A percentile compares a stretch with the other conserved stretches of the same genome.
These are phyloP conservation scores for Drosera spatulata DNA, from an alignment of 179 eudicot genomes.

Conservation along the genomic window DNA sequence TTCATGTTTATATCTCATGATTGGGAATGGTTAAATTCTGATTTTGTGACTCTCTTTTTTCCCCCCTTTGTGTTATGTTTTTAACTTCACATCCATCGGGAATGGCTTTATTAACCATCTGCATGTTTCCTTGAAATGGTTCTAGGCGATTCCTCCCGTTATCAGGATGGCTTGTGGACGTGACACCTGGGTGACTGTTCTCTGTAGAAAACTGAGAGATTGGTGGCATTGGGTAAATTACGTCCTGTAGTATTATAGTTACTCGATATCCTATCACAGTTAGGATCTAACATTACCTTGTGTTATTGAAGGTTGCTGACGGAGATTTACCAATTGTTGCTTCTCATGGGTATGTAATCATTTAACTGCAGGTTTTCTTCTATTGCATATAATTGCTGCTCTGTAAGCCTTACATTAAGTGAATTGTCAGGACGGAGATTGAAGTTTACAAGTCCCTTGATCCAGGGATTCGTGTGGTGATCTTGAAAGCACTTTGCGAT, in stretches of 20 bases:
- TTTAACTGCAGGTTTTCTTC: conserved; percentile 10
- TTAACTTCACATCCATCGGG: no score
- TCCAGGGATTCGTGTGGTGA: conserved; percentile 76
- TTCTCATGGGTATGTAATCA: conserved; percentile 67
- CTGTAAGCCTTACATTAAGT: background rate
- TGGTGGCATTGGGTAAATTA: conserved; percentile 98
- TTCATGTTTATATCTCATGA: no score
- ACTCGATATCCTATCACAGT: background rate
- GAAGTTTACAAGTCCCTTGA: conserved; percentile 73
- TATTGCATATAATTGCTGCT: background rate
- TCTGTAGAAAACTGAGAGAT: conserved; percentile 89
- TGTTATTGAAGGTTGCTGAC: conserved; percentile 73
- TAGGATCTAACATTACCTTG: conserved; percentile 6
- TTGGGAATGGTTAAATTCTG: no score
- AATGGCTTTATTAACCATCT: background rate
- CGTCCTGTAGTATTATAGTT: conserved; percentile 3
- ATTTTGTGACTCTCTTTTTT: no score
- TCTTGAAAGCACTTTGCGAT: conserved; percentile 89
- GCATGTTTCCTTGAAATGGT: background rate
- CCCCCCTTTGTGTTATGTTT: no score
- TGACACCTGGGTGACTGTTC: conserved; percentile 90
- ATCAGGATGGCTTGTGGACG: conserved; percentile 87
- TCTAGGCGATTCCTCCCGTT: conserved; percentile 90
- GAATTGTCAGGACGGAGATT: conserved; percentile 49
- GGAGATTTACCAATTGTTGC: conserved; percentile 92